Conservation (phyloP, 441 rosid genomes). For the Pelargonium fulgidum region DNA sequence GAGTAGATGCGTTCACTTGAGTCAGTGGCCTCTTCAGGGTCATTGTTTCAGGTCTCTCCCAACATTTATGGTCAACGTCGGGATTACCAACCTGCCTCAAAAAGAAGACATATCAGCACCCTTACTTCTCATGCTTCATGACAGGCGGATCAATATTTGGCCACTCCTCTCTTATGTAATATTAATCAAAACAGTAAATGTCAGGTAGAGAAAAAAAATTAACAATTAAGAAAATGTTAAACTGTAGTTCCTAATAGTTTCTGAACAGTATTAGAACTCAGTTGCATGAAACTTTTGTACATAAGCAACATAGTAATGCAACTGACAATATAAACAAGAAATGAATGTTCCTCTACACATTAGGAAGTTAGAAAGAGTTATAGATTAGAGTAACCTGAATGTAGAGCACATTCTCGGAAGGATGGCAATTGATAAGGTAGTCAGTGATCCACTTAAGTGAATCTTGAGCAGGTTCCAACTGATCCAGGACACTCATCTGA, state of each 20-base stretch:
- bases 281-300: not conserved
- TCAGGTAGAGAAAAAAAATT: not conserved
- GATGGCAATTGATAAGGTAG: conserved; percentile 58
- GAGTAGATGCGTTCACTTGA: conserved; percentile 53
- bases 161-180: not conserved
- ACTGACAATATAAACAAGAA: not conserved
- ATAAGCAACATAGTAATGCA: not conserved
- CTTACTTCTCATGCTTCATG: not conserved
- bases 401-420: conserved; percentile 44
- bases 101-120: conserved; percentile 7
- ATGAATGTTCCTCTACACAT: not conserved
- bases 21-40: conserved; percentile 65
- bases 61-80: conserved; percentile 61
- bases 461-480: conserved; percentile 47
- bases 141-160: not conserved
- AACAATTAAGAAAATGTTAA: not conserved
- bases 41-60: conserved; percentile 92
- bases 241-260: not conserved
- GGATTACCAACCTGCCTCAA: conserved; percentile 80
- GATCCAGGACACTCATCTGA: conserved; percentile 61
- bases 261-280: not conserved
- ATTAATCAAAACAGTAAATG: not conserved
- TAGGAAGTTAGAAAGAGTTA: not conserved
- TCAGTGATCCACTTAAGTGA: conserved; percentile 79
- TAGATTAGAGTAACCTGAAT: conserved; percentile 40